These are phyloP conservation scores for Kodamaea suecica DNA, from an alignment of 1,139 yeast species.

Conservation along the genomic window DNA sequence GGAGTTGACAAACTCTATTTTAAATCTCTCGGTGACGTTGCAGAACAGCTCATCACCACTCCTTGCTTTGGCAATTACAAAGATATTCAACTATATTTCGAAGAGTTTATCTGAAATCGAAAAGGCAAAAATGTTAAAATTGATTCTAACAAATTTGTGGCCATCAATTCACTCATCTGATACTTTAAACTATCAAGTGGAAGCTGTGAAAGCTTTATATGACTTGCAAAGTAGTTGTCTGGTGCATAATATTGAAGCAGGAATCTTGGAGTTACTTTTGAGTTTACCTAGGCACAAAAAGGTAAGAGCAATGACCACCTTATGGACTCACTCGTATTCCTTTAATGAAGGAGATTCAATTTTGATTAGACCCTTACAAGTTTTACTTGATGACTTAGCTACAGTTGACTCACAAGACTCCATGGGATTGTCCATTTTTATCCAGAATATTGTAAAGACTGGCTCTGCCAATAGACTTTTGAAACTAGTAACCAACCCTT, in stretches of 20 bases:
- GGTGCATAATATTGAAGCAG: constrained; percentile 55
- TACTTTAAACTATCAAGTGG: constrained; percentile 56
- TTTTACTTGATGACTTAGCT: constrained; percentile 61
- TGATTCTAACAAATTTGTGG: constrained; percentile 46
- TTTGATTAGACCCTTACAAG: constrained; percentile 61
- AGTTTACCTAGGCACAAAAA: constrained; percentile 34
- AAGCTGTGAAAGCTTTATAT: constrained; percentile 53
- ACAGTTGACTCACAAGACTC: constrained; percentile 40
- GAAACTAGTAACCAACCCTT: constrained; percentile 51
- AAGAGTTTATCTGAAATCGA: constrained; percentile 23
- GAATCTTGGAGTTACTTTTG: constrained; percentile 48
- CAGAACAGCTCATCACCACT: constrained; percentile 15
- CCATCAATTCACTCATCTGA: constrained; percentile 40
- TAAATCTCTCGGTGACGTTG: constrained; percentile 20
- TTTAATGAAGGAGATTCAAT: constrained; percentile 44
- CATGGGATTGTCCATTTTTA: constrained; percentile 55
- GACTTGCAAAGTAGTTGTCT: constrained; percentile 39
- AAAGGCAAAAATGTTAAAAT: constrained; percentile 31
- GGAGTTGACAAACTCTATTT: constrained; percentile 31
- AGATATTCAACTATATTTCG: constrained; percentile 39
- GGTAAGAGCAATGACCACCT: constrained; percentile 47
- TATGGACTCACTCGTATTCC: constrained; percentile 59
- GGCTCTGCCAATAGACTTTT: constrained; percentile 62
- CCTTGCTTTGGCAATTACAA: constrained; percentile 46
- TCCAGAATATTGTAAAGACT: constrained; percentile 46